Base-by-base conservation (phyloP, 2,329 filamentous ascomycete species). In the Orbilia oligospora region DNA sequence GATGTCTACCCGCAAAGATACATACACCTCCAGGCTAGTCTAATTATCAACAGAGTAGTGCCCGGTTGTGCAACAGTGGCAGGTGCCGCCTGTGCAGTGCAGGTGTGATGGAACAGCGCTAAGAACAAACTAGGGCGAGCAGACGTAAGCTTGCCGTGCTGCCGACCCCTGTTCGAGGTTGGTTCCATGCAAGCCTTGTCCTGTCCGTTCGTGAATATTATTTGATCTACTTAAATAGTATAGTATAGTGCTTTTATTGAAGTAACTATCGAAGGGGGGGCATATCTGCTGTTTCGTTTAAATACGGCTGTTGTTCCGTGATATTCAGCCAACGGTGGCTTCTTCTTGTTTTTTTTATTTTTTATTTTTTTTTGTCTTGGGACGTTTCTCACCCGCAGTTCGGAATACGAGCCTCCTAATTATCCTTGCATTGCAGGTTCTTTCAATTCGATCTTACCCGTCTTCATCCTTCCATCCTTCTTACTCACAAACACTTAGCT, bases 291-390 rank as follows among this genome's bases (percentile, higher is more conserved):
- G 38, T 41, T 41, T 41, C 63, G 71, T 69, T 75, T 75, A 75
- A 75, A 75, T 75, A 69, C 71, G 71, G 71, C 63, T 68, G 67
- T 75, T 75, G 41, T 68, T 56, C 71, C 44, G 44, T 30, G 55
- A 48, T 67, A 41, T 41, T 24, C 20, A 18, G 58, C 64, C 48
- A 69, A 75, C 53, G 61, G 71, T 69, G 71, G 71, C 64, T 68
- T 75, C 64, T 75, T 73, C 44, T 71, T 63, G 4, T 61, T 18
- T 18, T 4, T 41, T 33, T 27, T n/a, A n/a, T n/a, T n/a, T n/a
- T n/a, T n/a, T n/a, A n/a, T n/a, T n/a, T n/a, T n/a, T n/a, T n/a
- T n/a, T n/a, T n/a, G n/a, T n/a, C n/a, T n/a, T n/a, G n/a, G n/a
- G n/a, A n/a, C n/a, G 44, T 46, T 18, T 46, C 16, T 46, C 24